Conservation (phyloP, 2,329 filamentous ascomycete species). For the Cladosporium cucumerinum region DNA sequence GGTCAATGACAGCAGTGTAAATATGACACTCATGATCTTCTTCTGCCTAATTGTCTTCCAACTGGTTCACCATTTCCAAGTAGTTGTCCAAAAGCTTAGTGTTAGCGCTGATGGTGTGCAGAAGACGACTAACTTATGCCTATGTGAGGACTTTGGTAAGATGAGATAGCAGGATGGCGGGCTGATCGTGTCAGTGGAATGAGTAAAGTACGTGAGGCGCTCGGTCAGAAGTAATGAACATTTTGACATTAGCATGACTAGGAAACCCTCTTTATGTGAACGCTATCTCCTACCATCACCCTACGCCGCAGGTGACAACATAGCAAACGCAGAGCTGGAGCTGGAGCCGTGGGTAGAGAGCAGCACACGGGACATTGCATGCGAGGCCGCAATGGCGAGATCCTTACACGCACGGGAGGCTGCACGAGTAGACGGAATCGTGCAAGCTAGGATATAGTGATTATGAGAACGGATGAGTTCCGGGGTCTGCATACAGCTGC, state of each 20-base stretch:
- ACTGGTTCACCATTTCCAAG: background rate
- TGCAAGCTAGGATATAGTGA: background rate
- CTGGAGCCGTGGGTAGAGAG: background rate
- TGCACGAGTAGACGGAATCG: background rate
- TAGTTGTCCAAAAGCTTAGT: background rate
- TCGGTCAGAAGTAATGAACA: background rate
- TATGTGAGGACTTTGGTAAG: background rate
- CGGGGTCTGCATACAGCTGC: background rate
- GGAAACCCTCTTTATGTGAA: background rate
- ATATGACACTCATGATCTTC: background rate
- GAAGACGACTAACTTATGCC: background rate
- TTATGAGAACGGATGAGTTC: background rate
- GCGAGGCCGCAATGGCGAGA: background rate
- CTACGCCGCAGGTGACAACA: background rate
- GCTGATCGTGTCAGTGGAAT: background rate
- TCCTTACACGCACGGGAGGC: background rate
- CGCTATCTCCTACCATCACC: background rate
- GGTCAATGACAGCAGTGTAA: background rate
- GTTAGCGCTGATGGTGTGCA: background rate
- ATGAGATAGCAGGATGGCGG: background rate
- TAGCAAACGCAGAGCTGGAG: background rate
- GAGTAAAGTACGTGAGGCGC: background rate
- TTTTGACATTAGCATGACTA: background rate
- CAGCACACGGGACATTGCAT: background rate
- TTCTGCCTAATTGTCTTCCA: background rate